Evolutionary conservation across 352 stramenopile species (phyloP), one percentile per base, ranked within the genome.

Genomic region (Globisporangium abappressorium): DNA sequence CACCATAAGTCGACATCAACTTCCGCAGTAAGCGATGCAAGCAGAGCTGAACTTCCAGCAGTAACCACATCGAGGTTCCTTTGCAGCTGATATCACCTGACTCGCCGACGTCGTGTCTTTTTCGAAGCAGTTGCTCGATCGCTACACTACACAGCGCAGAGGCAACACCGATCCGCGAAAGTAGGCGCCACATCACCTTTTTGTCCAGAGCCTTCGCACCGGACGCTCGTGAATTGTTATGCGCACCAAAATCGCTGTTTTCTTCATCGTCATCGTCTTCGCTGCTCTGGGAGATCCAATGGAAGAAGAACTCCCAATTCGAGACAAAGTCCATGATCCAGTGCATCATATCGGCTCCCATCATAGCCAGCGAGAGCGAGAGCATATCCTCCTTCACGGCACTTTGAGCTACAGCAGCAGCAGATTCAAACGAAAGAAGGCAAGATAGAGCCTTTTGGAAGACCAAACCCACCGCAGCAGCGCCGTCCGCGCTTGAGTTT

Each of bases 41-140:
- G 51, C 70, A 79, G n/a, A 89, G 84, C 57, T 85, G 76, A 34
- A 85, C 68, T 70, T 89, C 80, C 54, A 89, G 73, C 41, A 89
- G 70, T 22, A 70, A 74, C 80, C 80, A 89, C 36, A 86, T 38
- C 0, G 80, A 82, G 56, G 72, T 41, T 18, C n/a, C 53, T 43
- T 72, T 54, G 46, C 66, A 63, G 51, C 4, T 36, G 46, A 12
- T 18, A 54, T 34, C 64, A 24, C 18, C 49, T 28, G 68, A 64
- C 30, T 20, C 34, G 28, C 43, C 51, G 30, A 38, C 38, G 41
- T 30, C 8, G 30, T 47, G 38, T 14, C 5, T 51, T 49, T 15
- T n/a, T 28, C 33, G 64, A 74, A 66, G 38, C 75, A 56, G 49
- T 79, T 76, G 65, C 60, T 81, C 74, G 12, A 84, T 77, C 43